These are phyloP conservation scores for Aspergillus sp. DNA, from an alignment of 2,329 filamentous ascomycete genomes.

Conservation along the genomic window DNA sequence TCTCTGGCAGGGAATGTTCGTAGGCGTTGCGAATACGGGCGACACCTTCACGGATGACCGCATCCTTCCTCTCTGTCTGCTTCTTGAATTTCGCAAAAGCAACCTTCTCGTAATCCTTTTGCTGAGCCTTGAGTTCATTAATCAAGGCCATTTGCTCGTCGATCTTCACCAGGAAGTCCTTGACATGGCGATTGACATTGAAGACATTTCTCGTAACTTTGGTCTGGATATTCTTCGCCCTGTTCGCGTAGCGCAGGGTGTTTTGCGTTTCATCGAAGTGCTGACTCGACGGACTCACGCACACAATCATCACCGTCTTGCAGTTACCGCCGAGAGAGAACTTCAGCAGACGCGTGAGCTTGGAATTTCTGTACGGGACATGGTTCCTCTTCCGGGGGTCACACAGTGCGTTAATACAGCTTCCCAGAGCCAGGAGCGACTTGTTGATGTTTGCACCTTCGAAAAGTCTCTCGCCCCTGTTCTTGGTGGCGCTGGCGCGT, in stretches of 20 bases:
- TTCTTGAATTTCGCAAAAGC: constrained; percentile 90
- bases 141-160: constrained; percentile 98
- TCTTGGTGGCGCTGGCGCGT: constrained; percentile 93
- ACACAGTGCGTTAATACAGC: constrained; percentile 97
- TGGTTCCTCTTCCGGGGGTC: constrained; percentile 89
- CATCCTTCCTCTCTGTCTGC: constrained; percentile 79
- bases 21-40: constrained; percentile 77
- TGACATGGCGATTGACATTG: constrained; percentile 98
- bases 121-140: constrained; percentile 89
- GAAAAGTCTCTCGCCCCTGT: constrained; percentile 82
- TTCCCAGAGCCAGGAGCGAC: constrained; percentile 86
- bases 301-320: constrained; percentile 99
- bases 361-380: constrained; percentile 96
- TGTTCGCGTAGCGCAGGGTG: constrained; percentile 92
- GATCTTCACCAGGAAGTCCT: constrained; percentile 98
- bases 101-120: constrained; percentile 78
- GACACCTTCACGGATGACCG: constrained; percentile 72
- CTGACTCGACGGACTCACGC: constrained; percentile 90
- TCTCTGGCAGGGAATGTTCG: constrained; percentile 72
- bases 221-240: constrained; percentile 98
- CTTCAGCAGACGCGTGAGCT: constrained; percentile 90
- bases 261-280: constrained; percentile 99
- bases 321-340: constrained; percentile 97
- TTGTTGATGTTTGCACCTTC: constrained; percentile 99
- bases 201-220: constrained; percentile 99